Percentiles rank a stretch among this genome's conserved stretches.
phyloP scores from a whole-genome alignment of 2,329 filamentous ascomycete genomes.

The Xylariaceae sp. region DNA sequence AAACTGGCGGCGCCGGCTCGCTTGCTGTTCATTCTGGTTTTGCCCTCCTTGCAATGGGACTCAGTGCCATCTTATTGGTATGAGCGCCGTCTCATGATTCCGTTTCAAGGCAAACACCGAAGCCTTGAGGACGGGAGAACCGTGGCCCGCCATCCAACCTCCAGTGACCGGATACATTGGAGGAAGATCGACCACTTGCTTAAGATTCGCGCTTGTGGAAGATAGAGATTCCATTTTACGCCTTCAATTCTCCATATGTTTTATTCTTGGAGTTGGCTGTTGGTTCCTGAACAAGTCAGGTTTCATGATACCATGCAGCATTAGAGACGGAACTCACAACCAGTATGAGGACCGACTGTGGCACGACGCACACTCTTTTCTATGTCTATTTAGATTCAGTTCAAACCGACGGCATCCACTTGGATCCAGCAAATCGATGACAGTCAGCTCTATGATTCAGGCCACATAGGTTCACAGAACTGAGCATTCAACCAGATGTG shows the following conservation, averaged over 20 bases:
- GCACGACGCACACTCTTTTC: slow-evolving; percentile 20
- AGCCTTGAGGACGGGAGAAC: not conserved
- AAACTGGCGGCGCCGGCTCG: slow-evolving; percentile 24
- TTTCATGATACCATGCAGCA: slow-evolving; percentile 15
- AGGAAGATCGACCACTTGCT: not conserved
- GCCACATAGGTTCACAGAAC: not conserved
- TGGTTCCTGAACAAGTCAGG: slow-evolving; percentile 12
- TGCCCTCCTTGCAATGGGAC: slow-evolving; percentile 25
- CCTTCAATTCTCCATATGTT: slow-evolving; percentile 13
- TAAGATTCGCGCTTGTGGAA: not conserved
- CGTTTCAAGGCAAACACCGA: not conserved
- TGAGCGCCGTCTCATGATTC: slow-evolving; percentile 13
- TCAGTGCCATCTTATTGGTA: slow-evolving; percentile 27
- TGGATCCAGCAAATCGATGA: slow-evolving; percentile 21
- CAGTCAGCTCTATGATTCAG: slow-evolving; percentile 20
- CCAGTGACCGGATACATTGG: not conserved
- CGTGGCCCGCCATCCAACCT: not conserved
- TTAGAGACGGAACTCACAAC: slow-evolving; percentile 7
- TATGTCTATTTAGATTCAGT: slow-evolving; percentile 20
- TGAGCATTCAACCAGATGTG: not conserved
- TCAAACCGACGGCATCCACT: slow-evolving; percentile 15
- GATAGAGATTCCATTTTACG: not conserved
- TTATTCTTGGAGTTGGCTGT: slow-evolving; percentile 20
- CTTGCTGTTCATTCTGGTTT: slow-evolving; percentile 27
- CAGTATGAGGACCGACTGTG: slow-evolving; percentile 5